Percentiles rank a stretch among this genome's conserved stretches.
phyloP scores from a whole-genome alignment of 1,284 basidiomycete genomes.

The Coniferiporia sulphurascens region DNA sequence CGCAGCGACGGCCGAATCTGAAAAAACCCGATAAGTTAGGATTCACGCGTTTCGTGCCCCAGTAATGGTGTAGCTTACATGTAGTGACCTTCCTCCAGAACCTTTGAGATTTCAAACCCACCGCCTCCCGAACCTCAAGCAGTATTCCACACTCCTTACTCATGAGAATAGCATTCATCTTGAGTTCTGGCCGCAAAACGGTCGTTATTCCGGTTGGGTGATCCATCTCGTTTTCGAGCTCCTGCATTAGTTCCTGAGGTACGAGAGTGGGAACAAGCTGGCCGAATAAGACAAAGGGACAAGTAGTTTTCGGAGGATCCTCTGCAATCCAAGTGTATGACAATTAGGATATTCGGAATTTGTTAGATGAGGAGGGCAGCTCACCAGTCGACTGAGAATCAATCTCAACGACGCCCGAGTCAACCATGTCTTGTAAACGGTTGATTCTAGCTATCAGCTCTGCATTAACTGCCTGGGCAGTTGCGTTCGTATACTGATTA shows the following conservation, averaged over 20 bases:
- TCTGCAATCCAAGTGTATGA: slow-evolving; percentile 29
- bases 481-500: slow-evolving; percentile 48
- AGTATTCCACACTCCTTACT: slow-evolving; percentile 78
- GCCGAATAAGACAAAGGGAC: slow-evolving; percentile 60
- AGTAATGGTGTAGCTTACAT: slow-evolving; percentile 45
- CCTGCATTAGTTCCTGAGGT: slow-evolving; percentile 50
- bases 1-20: slow-evolving; percentile 71
- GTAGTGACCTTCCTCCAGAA: slow-evolving; percentile 80
- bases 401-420: slow-evolving; percentile 54
- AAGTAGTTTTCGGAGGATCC: slow-evolving; percentile 46
- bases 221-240: slow-evolving; percentile 66
- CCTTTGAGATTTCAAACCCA: slow-evolving; percentile 65
- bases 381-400: slow-evolving; percentile 37
- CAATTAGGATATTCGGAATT: neutral
- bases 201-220: slow-evolving; percentile 67
- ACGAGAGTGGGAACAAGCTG: slow-evolving; percentile 53
- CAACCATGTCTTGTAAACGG: slow-evolving; percentile 57
- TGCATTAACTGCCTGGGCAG: slow-evolving; percentile 56
- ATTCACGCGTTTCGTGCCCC: neutral
- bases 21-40: neutral
- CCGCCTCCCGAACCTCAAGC: slow-evolving; percentile 58
- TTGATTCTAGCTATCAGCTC: slow-evolving; percentile 60
- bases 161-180: slow-evolving; percentile 59
- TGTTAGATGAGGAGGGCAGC: slow-evolving; percentile 16
- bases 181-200: slow-evolving; percentile 47